Conservation (phyloP, 2,329 filamentous ascomycete species). For the Myriosclerotinia duriaeana region DNA sequence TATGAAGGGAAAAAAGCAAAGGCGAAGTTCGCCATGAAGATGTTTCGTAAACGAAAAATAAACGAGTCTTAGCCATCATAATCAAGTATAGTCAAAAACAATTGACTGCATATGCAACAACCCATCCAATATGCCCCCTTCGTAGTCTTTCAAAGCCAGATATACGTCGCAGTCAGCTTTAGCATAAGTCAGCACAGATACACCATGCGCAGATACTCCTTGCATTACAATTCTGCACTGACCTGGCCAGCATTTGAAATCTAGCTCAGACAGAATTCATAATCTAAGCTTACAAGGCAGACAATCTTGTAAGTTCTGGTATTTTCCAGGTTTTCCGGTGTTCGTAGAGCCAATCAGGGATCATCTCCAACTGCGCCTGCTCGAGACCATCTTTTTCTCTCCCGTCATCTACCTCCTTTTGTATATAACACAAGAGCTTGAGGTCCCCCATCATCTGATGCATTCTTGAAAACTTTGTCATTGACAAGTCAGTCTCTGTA, state of each 20-base stretch:
- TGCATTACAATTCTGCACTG: rapidly evolving
- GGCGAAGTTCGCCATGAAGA: not conserved
- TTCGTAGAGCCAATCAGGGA: not conserved
- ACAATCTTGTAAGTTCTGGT: not conserved
- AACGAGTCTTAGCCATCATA: not conserved
- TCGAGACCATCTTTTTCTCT: not conserved
- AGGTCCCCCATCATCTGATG: not conserved
- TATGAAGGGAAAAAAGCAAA: not conserved
- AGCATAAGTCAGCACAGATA: not conserved
- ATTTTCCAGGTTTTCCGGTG: not conserved
- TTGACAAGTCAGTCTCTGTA: not conserved
- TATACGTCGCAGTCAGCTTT: too few relatives aligned
- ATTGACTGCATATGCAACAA: not conserved
- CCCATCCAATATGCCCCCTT: too few relatives aligned
- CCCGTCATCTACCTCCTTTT: not conserved
- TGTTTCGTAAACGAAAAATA: not conserved
- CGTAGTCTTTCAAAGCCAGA: too few relatives aligned
- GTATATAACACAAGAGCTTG: rapidly evolving
- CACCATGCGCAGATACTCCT: not conserved
- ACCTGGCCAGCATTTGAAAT: not conserved
- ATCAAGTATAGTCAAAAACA: too few relatives aligned
- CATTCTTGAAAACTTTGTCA: not conserved
- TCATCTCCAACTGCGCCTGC: too few relatives aligned
- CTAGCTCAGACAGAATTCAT: too few relatives aligned
- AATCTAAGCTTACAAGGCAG: not conserved